These are phyloP conservation scores for Sphagnum fallax DNA, from an alignment of 228 moss, liverwort and hornwort species.

Conservation along the genomic window DNA sequence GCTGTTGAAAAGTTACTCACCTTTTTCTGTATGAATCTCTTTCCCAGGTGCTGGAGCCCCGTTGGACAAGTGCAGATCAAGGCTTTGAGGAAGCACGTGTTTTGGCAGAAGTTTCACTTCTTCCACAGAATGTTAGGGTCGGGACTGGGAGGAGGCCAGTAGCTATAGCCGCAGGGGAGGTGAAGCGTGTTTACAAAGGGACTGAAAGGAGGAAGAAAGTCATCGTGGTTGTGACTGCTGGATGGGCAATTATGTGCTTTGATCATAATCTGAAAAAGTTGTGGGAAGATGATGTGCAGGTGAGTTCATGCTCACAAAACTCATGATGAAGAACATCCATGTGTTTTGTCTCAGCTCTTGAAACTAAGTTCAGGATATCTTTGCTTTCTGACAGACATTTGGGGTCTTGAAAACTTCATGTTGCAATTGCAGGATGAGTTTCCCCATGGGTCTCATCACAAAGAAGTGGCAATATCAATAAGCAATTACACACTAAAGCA, in stretches of 20 bases:
- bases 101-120: constrained; percentile 43
- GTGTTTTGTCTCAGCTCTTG: too few species aligned
- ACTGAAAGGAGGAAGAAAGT: constrained; percentile 38
- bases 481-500: constrained; percentile 75
- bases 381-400: neutral
- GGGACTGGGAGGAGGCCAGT: constrained; percentile 55
- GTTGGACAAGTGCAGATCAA: constrained; percentile 13
- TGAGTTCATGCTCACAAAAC: neutral
- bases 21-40: too few species aligned
- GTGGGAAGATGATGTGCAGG: constrained; percentile 52
- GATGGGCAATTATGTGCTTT: constrained; percentile 61
- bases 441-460: constrained; percentile 82
- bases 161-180: constrained; percentile 50
- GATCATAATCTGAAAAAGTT: constrained; percentile 55
- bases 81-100: constrained; percentile 40
- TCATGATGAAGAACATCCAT: too few species aligned
- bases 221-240: constrained; percentile 55
- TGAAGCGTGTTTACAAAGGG: constrained; percentile 17
- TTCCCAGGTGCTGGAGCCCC: constrained; percentile 5
- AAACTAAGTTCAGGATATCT: too few species aligned
- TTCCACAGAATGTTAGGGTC: constrained; percentile 54
- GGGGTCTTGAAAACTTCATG: neutral
- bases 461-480: constrained; percentile 80
- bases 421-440: constrained; percentile 58
- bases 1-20: too few species aligned